Evolutionary conservation across 2,329 filamentous ascomycete species (phyloP), one percentile per base, ranked within the genome.

Genomic region (Calonectria honghensis): DNA sequence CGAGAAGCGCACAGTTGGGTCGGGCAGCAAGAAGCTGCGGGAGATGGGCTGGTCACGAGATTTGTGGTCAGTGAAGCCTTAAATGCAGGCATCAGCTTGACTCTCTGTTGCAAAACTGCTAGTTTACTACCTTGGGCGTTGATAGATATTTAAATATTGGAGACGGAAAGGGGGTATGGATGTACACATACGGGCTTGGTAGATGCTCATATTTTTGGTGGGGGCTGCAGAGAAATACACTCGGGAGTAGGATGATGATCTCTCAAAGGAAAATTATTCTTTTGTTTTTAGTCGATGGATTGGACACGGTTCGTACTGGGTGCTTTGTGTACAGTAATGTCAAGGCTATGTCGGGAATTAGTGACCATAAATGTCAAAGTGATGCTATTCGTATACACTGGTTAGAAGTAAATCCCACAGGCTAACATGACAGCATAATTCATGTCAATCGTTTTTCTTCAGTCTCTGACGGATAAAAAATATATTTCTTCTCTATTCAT

Each of bases 41-140:
- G 89, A 91, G 83, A 87, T 89, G 84, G 92, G 92, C 32, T 93
- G 91, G 91, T 90, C 90, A 69, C 87, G 90, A 70, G 91, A 93
- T 77, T 79, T 93, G 63, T 93, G 92, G 92, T 88, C 89, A 11
- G 87, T 92, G 70, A 90, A 79, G 75, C 77, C 76, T 64, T 81
- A 45, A 80, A 57, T 69, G 66, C n/a, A 13, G 27, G n/a, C 20
- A 54, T 67, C 41, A 41, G 52, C 41, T 54, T 67, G 20, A 29
- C 20, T 66, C 29, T 70, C 69, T 35, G 7, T 64, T 68, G 39
- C 57, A 18, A 31, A 35, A 41, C 57, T 72, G 24, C 27, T 18
- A 52, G 51, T 59, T 71, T 65, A 48, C 41, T 68, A 29, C 52
- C 35, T 75, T 63, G 59, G 73, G 73, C 73, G 73, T 75, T 75